phyloP scores from a whole-genome alignment of 2,329 filamentous ascomycete genomes.

The Biscogniauxia mediterranea region DNA sequence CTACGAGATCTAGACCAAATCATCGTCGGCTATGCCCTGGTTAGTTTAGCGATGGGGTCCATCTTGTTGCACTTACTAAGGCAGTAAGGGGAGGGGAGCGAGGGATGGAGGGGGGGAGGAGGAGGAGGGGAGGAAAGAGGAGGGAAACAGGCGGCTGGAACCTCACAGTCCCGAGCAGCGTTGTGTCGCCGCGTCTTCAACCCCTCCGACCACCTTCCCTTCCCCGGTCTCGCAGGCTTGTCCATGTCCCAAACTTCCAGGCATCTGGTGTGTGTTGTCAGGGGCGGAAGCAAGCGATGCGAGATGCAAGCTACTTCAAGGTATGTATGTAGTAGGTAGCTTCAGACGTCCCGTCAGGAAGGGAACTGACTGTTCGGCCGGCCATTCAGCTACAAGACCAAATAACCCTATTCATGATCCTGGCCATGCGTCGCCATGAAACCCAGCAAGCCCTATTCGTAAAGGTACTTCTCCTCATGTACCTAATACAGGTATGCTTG shows the following conservation, averaged over 20 bases:
- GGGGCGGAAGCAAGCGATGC: slow-evolving; percentile 26
- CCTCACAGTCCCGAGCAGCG: slow-evolving; percentile 12
- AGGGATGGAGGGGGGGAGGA: no score
- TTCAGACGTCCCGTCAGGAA: slow-evolving; percentile 3
- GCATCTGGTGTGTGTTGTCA: slow-evolving; percentile 16
- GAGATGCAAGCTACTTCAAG: slow-evolving; percentile 15
- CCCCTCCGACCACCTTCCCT: slow-evolving; percentile 5
- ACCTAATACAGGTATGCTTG: neutral
- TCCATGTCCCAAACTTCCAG: slow-evolving; percentile 12
- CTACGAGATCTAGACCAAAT: neutral
- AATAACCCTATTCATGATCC: slow-evolving; percentile 1
- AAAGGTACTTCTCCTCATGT: neutral
- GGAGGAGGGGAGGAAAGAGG: neutral
- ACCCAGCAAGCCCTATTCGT: neutral
- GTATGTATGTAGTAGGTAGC: neutral
- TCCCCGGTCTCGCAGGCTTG: slow-evolving; percentile 15
- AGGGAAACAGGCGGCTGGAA: neutral
- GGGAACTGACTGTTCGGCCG: slow-evolving; percentile 21
- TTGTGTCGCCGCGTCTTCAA: slow-evolving; percentile 11
- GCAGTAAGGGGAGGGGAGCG: neutral
- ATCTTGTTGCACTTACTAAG: neutral
- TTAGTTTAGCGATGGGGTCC: neutral
- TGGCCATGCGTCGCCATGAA: neutral
- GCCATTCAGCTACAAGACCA: slow-evolving; percentile 5
- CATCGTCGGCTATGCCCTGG: neutral